Base-by-base conservation (phyloP, 2,329 filamentous ascomycete genomes). In the Eutypella sp. region DNA sequence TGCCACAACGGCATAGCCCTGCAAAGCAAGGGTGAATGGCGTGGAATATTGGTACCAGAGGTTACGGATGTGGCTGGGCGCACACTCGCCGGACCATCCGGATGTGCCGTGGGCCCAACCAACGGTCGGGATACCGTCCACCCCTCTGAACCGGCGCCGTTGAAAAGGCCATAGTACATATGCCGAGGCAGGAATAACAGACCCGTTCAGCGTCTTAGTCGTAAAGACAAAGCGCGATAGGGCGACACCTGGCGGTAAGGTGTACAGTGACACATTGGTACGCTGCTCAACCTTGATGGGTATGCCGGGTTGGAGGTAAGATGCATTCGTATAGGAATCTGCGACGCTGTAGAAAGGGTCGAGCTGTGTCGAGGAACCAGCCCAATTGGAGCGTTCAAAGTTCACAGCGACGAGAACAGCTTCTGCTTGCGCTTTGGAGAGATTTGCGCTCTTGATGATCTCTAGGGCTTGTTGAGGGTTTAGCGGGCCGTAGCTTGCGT, bases 121-220 rank as follows among this genome's bases (percentile, higher is more conserved):
- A 19, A 47, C 22, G n/a, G 44, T 36, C 6, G 45, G 45, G 6
- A 43, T 10, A 7, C 45, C 45, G 31, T 20, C 36, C 15, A n/a
- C 29, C 13, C 36, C 11, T 2, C 5, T 2, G 41, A 34, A 18
- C n/a, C 20, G 36, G 15, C n/a, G 29, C 5, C 5, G 6, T n/a
- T 33, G 29, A 5, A 6, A 49, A 10, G 47, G 47, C 47, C 44
- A 49, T 4, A 49, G 33, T n/a, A 49, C 44, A 18, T 34, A 40
- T 15, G 47, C 43, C 4, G 47, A 49, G 4, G 47, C 44, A 13
- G 47, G 47, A 7, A 49, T n/a, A n/a, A 41, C 38, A 23, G 40
- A 46, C 4, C 43, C 47, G 29, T 46, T 49, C 15, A 46, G 8
- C 2, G 31, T 46, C 31, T 38, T 29, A 4, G 47, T 43, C 15